Percentiles rank a stretch among this genome's conserved stretches.
Evolutionary conservation across 305 asterid species (phyloP).

Genomic region (Striga hermonthica): DNA sequence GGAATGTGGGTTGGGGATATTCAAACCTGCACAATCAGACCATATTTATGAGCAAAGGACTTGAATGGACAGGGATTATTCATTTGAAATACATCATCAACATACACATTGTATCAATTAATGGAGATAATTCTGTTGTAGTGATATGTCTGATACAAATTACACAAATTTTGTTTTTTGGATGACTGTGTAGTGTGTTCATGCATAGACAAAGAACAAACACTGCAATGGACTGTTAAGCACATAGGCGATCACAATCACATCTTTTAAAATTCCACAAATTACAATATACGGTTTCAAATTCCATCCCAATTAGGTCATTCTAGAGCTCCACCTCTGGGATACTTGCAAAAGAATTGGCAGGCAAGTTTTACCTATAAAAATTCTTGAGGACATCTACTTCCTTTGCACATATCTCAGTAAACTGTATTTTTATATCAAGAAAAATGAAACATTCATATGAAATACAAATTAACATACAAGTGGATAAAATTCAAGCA

Average conservation of each 20-base stretch:
- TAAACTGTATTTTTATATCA: slow-evolving; percentile 12
- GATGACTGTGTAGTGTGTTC: not conserved
- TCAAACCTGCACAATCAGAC: slow-evolving; percentile 62
- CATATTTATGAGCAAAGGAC: slow-evolving; percentile 33
- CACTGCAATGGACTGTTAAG: slow-evolving; percentile 21
- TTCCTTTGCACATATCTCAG: not conserved
- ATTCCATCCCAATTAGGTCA: not conserved
- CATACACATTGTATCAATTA: slow-evolving; percentile 6
- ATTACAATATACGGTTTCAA: slow-evolving; percentile 14
- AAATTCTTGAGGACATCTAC: not conserved
- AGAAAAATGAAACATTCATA: not conserved
- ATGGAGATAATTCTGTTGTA: not conserved
- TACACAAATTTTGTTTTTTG: slow-evolving; percentile 18
- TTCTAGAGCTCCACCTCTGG: not conserved
- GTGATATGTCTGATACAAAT: not conserved
- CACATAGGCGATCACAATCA: slow-evolving; percentile 17
- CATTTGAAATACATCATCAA: not conserved
- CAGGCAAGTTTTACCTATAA: not conserved
- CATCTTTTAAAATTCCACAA: not conserved
- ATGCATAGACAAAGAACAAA: slow-evolving; percentile 20
- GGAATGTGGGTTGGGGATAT: slow-evolving; percentile 97
- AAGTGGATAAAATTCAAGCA: slow-evolving; percentile 20
- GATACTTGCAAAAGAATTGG: not conserved
- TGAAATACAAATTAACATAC: not conserved
- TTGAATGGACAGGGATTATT: slow-evolving; percentile 15